Conservation (phyloP, 2,329 filamentous ascomycete species). For the Graphiopsis chlorocephala region DNA sequence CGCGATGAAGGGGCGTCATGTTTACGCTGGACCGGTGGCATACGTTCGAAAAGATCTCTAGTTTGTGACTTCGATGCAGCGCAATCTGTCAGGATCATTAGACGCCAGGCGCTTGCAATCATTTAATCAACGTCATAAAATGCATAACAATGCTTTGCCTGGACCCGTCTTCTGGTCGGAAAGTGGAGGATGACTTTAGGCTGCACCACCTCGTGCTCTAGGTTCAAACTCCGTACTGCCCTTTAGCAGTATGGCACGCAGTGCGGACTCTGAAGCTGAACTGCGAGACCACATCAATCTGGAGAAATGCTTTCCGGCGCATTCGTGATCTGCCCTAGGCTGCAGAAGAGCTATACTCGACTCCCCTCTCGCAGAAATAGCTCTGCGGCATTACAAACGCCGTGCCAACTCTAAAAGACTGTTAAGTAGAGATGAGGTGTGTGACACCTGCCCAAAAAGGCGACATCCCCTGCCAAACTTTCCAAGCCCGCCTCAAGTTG, state of each 20-base stretch:
- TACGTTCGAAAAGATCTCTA: constrained; percentile 21
- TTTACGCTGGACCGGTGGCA: constrained; percentile 24
- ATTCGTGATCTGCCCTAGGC: not conserved
- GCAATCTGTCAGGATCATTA: not conserved
- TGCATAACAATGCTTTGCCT: not conserved
- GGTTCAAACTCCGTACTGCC: no score
- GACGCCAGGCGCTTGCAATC: not conserved
- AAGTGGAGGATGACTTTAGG: not conserved
- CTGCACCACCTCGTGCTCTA: no score
- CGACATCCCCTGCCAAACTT: constrained; percentile 4
- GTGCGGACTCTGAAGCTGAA: no score
- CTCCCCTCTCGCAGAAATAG: not conserved
- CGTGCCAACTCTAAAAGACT: not conserved
- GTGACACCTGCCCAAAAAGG: constrained; percentile 1
- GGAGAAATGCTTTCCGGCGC: not conserved
- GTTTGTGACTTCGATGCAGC: not conserved
- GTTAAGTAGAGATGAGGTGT: not conserved
- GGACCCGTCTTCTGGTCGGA: not conserved
- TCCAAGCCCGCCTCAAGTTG: constrained; percentile 2
- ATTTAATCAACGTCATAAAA: not conserved
- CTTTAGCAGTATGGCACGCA: no score
- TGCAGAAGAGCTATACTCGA: not conserved
- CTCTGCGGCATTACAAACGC: not conserved
- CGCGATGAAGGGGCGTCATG: constrained; percentile 18
- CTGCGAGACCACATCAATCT: not conserved